These are phyloP conservation scores for Pseudocercospora crystallina DNA, from an alignment of 2,329 filamentous ascomycete species.

Conservation along the genomic window DNA sequence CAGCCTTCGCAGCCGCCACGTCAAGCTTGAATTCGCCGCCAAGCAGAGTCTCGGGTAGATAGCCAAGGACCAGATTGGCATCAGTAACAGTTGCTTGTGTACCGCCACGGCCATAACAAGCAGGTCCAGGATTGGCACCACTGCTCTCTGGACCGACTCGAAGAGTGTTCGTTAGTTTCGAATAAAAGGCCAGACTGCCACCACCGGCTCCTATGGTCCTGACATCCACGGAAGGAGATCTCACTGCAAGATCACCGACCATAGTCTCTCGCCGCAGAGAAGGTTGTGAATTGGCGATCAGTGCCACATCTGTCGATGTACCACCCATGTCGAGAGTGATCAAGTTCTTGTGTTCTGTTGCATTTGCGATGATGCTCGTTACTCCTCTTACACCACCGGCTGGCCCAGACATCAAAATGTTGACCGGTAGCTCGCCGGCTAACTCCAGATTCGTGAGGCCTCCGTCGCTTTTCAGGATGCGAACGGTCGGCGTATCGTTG, in stretches of 20 bases:
- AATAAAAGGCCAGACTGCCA: conserved; percentile 29
- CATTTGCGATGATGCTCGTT: conserved; percentile 29
- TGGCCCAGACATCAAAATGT: conserved; percentile 31
- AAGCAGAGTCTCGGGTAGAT: conserved; percentile 28
- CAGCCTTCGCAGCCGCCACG: conserved; percentile 23
- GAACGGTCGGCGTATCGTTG: conserved; percentile 24
- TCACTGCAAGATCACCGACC: conserved; percentile 29
- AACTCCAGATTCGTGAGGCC: conserved; percentile 28
- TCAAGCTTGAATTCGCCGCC: conserved; percentile 31
- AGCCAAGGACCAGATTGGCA: conserved; percentile 29
- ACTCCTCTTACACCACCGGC: conserved; percentile 29
- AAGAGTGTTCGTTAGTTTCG: conserved; percentile 27
- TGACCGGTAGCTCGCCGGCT: conserved; percentile 27
- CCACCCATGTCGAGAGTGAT: conserved; percentile 31
- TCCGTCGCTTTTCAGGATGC: conserved; percentile 30
- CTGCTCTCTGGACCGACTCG: conserved; percentile 29
- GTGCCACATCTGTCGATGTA: conserved; percentile 28
- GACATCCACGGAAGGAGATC: conserved; percentile 28
- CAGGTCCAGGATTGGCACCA: conserved; percentile 26
- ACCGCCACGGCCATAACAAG: conserved; percentile 28
- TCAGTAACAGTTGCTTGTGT: conserved; percentile 30
- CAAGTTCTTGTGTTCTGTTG: conserved; percentile 29
- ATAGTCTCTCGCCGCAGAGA: conserved; percentile 28
- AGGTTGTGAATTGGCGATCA: conserved; percentile 27
- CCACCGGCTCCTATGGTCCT: conserved; percentile 29